Evolutionary conservation across 805 yeast species (phyloP).

Genomic region (Candida odintsovae): DNA sequence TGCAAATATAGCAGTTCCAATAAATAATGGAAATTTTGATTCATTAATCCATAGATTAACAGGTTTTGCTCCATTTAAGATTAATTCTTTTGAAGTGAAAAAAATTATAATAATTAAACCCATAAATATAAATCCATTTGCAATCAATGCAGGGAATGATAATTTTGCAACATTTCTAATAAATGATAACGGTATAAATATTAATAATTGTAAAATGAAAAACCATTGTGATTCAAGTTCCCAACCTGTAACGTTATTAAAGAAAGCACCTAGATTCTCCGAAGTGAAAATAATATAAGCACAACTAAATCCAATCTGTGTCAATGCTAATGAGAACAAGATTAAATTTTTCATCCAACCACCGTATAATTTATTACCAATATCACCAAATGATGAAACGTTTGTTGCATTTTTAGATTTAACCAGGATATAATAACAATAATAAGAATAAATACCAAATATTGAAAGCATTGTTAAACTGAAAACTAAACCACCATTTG

Average conservation of each 20-base stretch:
- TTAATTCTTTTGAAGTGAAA: constrained; percentile 44
- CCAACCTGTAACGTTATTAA: constrained; percentile 41
- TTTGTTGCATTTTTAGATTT: constrained; percentile 51
- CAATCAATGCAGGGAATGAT: constrained; percentile 65
- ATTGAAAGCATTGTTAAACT: constrained; percentile 45
- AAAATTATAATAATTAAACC: constrained; percentile 63
- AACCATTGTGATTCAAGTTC: constrained; percentile 37
- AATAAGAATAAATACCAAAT: constrained; percentile 67
- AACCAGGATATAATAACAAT: constrained; percentile 69
- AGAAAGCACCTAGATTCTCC: constrained; percentile 62
- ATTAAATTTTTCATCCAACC: constrained; percentile 58
- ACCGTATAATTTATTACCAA: constrained; percentile 62
- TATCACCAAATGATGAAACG: constrained; percentile 76
- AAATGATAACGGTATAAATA: constrained; percentile 64
- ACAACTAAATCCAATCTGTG: constrained; percentile 77
- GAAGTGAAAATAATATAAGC: constrained; percentile 78
- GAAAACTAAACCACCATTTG: constrained; percentile 66
- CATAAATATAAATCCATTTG: constrained; percentile 60
- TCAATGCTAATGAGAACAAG: constrained; percentile 54
- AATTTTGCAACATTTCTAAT: constrained; percentile 72
- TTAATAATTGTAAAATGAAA: constrained; percentile 47
- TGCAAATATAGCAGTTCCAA: constrained; percentile 84
- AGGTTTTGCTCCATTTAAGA: constrained; percentile 42
- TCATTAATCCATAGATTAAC: constrained; percentile 47
- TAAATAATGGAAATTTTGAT: constrained; percentile 60